Conservation (phyloP, 768 basidiomycete genomes). For the Lactarius hatsudake region DNA sequence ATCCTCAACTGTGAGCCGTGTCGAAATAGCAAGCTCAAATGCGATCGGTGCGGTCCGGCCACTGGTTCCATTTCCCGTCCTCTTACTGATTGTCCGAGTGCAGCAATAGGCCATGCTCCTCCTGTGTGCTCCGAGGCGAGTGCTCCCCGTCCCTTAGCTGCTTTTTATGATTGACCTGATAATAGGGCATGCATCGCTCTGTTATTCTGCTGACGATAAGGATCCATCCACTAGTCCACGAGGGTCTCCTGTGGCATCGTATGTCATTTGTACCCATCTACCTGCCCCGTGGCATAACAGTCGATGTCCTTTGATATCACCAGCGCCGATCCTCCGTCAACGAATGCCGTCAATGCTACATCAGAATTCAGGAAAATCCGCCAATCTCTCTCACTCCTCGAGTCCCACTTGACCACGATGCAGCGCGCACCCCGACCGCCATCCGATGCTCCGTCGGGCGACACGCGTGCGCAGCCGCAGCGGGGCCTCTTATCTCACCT, state of each 20-base stretch:
- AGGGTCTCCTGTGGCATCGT: conserved; percentile 21
- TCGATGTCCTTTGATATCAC: neutral
- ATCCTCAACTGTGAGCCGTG: conserved; percentile 28
- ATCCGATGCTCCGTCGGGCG: neutral
- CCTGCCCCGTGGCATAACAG: no score
- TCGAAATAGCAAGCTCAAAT: conserved; percentile 29
- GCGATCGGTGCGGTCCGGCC: conserved; percentile 20
- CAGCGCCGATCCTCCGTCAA: conserved; percentile 6
- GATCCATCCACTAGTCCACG: conserved; percentile 23
- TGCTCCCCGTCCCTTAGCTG: neutral
- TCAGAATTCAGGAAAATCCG: conserved; percentile 27
- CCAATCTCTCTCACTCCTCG: conserved; percentile 27
- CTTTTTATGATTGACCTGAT: conserved; percentile 1
- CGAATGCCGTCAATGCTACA: conserved; percentile 23
- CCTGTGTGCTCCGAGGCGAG: conserved; percentile 26
- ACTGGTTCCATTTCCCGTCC: neutral
- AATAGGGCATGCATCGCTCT: conserved; percentile 26
- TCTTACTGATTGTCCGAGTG: neutral
- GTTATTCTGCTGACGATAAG: conserved; percentile 26
- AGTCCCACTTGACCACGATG: conserved; percentile 21
- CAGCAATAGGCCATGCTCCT: conserved; percentile 28
- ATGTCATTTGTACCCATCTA: neutral
- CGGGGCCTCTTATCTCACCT: conserved; percentile 16
- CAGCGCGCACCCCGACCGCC: conserved; percentile 5
- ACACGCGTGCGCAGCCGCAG: conserved; percentile 8